Percentiles rank a stretch among this genome's conserved stretches.
Evolutionary conservation across 306 rosid genomes (phyloP).

Genomic region (Rosa multiflora): DNA sequence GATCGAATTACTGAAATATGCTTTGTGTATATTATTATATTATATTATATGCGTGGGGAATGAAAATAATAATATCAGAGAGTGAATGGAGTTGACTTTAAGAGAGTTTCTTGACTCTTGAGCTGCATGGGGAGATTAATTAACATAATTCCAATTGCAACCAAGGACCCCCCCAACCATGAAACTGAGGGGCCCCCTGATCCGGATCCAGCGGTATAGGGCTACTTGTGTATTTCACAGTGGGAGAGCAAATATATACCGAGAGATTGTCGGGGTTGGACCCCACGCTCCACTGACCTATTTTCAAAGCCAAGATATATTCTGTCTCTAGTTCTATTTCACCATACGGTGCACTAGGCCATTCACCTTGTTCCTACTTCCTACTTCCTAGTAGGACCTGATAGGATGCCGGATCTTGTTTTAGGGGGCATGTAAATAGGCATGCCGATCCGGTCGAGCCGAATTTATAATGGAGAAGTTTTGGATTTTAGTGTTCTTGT

Average conservation of each 20-base stretch:
- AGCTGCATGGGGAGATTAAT: background rate
- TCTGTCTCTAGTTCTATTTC: background rate
- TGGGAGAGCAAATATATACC: slow-evolving; percentile 16
- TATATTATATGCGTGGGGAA: background rate
- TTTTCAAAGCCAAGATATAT: background rate
- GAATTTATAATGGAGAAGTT: background rate
- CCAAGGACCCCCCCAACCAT: slow-evolving; percentile 16
- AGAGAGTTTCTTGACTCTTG: background rate
- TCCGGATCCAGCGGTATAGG: slow-evolving; percentile 25
- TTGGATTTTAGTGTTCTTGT: background rate
- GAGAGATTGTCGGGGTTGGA: background rate
- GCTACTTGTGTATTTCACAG: slow-evolving; percentile 1
- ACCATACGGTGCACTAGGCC: background rate
- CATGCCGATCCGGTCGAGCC: background rate
- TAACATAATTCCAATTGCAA: background rate
- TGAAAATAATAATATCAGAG: background rate
- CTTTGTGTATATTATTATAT: too few relatives aligned
- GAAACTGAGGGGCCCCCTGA: slow-evolving; percentile 15
- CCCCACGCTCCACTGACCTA: background rate
- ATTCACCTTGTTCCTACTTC: background rate
- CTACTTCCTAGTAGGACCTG: background rate
- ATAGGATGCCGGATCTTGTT: background rate
- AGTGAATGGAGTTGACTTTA: background rate
- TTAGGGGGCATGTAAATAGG: background rate
- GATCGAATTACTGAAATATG: background rate